Conservation (phyloP, 176 grass and related monocot species). For the Bolboschoenus planiculmis region DNA sequence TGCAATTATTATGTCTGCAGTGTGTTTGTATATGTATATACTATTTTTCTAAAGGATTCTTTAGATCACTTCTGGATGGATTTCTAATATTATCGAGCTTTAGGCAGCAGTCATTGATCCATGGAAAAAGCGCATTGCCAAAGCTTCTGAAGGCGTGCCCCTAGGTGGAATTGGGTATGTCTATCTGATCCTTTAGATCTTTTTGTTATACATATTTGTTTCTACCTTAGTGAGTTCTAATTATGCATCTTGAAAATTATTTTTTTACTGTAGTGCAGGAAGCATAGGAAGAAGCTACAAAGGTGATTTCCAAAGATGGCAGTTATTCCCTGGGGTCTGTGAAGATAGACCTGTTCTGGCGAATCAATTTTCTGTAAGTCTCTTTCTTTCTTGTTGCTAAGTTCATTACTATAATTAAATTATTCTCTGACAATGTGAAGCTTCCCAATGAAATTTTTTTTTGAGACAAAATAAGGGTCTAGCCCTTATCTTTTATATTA, state of each 20-base stretch:
- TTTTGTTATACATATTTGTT: not conserved
- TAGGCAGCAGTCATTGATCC: conserved; percentile 88
- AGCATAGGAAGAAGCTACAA: conserved; percentile 98
- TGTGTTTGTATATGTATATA: not conserved
- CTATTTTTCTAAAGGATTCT: not conserved
- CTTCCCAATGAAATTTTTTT: too few relatives aligned
- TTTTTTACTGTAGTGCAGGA: conserved; percentile 58
- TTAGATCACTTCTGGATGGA: not conserved
- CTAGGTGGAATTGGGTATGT: conserved; percentile 94
- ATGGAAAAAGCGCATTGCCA: conserved; percentile 55
- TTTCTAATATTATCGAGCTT: conserved; percentile 1
- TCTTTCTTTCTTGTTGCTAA: conserved; percentile 20
- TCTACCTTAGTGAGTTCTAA: not conserved
- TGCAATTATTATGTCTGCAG: not conserved
- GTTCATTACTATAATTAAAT: not conserved
- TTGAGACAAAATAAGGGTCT: too few relatives aligned
- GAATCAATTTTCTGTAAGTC: conserved; percentile 97
- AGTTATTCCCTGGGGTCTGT: conserved; percentile 71
- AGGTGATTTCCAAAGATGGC: conserved; percentile 94
- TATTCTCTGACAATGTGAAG: not conserved
- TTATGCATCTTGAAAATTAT: conserved; percentile 39
- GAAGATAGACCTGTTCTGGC: conserved; percentile 66
- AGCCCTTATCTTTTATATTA: too few relatives aligned
- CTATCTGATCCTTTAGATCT: conserved; percentile 10
- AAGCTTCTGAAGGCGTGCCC: conserved; percentile 78